These are phyloP conservation scores for Penicillium egyptiacum DNA, from an alignment of 495 filamentous ascomycete genomes.

Conservation along the genomic window DNA sequence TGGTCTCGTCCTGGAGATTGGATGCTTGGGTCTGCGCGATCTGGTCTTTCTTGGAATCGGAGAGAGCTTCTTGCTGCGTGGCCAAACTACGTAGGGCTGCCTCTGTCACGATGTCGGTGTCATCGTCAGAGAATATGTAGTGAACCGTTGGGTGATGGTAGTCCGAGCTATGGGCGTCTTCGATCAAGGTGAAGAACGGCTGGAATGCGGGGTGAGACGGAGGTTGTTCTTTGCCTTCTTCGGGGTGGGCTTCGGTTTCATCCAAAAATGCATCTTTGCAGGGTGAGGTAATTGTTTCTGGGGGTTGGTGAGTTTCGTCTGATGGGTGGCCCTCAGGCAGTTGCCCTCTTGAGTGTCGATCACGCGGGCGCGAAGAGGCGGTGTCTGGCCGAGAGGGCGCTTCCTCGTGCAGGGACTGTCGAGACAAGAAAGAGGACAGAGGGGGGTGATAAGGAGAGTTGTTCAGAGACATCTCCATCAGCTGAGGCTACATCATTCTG, in stretches of 20 bases:
- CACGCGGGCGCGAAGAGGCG: slow-evolving; percentile 25
- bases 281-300: slow-evolving; percentile 8
- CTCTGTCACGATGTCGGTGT: slow-evolving; percentile 60
- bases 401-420: slow-evolving; percentile 27
- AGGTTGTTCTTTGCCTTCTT: slow-evolving; percentile 14
- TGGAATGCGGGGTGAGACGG: slow-evolving; percentile 34
- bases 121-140: slow-evolving; percentile 87
- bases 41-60: slow-evolving; percentile 21
- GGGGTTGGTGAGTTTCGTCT: slow-evolving; percentile 12
- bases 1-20: slow-evolving; percentile 13
- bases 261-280: slow-evolving; percentile 15
- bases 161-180: slow-evolving; percentile 44
- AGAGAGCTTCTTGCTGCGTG: slow-evolving; percentile 27
- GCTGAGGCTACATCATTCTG: slow-evolving; percentile 35
- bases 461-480: slow-evolving; percentile 40
- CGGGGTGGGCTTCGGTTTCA: slow-evolving; percentile 8
- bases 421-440: slow-evolving; percentile 34
- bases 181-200: slow-evolving; percentile 56
- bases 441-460: slow-evolving; percentile 18
- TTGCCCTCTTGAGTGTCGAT: slow-evolving; percentile 22
- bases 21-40: slow-evolving; percentile 1
- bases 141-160: slow-evolving; percentile 78
- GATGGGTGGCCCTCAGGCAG: slow-evolving; percentile 14
- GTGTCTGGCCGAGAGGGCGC: slow-evolving; percentile 4
- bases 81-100: slow-evolving; percentile 48